Conservation (phyloP, 164 flowering plant species). For the Platanus orientalis region DNA sequence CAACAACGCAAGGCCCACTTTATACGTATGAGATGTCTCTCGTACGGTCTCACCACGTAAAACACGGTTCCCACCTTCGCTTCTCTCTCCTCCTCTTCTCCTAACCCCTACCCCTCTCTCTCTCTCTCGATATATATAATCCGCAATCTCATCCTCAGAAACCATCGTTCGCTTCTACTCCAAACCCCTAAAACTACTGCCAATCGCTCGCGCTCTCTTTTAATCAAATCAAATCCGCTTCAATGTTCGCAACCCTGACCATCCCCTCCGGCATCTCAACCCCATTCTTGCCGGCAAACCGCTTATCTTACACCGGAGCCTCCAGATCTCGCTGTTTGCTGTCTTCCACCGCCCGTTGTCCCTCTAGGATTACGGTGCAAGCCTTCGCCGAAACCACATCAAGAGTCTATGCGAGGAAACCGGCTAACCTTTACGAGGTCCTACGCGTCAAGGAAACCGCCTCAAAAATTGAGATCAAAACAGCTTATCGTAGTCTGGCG, state of each 20-base stretch:
- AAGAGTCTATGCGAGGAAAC: background rate
- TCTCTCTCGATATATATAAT: too few species aligned
- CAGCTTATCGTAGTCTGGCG: conserved; percentile 64
- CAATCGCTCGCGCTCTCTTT: background rate
- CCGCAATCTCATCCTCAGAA: too few species aligned
- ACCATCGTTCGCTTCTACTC: too few species aligned
- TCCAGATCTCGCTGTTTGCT: background rate
- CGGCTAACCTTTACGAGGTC: conserved; percentile 46
- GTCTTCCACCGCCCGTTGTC: background rate
- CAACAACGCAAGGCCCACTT: too few species aligned
- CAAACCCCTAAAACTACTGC: too few species aligned
- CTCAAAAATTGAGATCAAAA: conserved; percentile 48
- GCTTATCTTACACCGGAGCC: background rate
- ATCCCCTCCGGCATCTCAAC: background rate
- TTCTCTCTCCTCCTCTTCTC: too few species aligned
- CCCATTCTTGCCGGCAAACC: background rate
- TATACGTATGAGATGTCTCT: too few species aligned
- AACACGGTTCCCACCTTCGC: too few species aligned
- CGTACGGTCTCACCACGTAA: too few species aligned
- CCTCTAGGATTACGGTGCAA: background rate
- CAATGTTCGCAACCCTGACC: background rate
- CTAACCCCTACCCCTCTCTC: too few species aligned
- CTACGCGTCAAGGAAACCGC: conserved; percentile 48
- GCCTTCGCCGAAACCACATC: conserved; percentile 10
- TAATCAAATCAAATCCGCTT: background rate